Conservation (phyloP, 1,284 basidiomycete species). For the Bondarzewia mesenterica region DNA sequence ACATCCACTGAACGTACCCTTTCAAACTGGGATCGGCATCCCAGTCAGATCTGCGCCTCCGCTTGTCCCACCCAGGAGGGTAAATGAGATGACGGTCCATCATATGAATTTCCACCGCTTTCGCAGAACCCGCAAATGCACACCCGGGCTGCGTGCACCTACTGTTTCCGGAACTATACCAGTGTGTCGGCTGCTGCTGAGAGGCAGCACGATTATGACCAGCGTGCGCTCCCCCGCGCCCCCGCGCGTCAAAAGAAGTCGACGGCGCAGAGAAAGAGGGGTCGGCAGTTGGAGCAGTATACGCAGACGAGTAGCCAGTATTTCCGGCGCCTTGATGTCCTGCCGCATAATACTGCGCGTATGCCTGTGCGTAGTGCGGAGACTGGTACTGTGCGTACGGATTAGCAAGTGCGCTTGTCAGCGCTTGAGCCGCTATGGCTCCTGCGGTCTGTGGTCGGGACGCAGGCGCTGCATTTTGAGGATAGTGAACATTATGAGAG, state of each 20-base stretch:
- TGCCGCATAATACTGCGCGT: conserved; percentile 25
- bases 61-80: conserved; percentile 66
- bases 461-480: conserved; percentile 8
- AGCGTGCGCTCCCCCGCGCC: neutral
- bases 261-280: too few relatives aligned
- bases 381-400: conserved; percentile 32
- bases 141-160: conserved; percentile 67
- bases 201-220: neutral
- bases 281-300: too few relatives aligned
- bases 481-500: neutral
- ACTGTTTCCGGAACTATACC: conserved; percentile 55
- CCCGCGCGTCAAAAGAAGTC: too few relatives aligned
- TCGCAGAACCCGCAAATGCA: conserved; percentile 64
- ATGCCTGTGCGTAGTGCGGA: conserved; percentile 56
- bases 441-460: conserved; percentile 4
- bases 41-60: conserved; percentile 54
- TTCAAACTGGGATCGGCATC: conserved; percentile 71
- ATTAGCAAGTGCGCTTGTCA: conserved; percentile 28
- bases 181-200: conserved; percentile 21
- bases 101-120: conserved; percentile 76
- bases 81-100: conserved; percentile 88
- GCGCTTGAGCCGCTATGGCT: conserved; percentile 11
- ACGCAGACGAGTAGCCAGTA: conserved; percentile 18
- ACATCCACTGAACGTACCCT: conserved; percentile 37
- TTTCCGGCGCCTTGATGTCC: conserved; percentile 10